Evolutionary conservation across 1,284 basidiomycete species (phyloP), one percentile per base, ranked within the genome.

Genomic region (Tetrapyrgos nigripes): DNA sequence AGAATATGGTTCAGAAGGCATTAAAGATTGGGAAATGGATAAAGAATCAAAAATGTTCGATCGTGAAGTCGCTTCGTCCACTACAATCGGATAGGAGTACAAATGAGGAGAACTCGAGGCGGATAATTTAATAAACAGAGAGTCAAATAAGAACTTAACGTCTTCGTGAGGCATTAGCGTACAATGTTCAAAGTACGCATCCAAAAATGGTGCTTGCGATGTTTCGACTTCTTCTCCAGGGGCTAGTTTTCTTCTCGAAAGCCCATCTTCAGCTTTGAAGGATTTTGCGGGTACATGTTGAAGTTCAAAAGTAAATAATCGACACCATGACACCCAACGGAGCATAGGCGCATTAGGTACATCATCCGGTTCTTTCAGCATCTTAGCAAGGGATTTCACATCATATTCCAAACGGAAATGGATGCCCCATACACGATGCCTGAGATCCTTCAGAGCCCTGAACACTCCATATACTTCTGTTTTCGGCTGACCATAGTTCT

Each of bases 341-440:
- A 65, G 69, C 64, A 77, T 73, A 0, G 73, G 70, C 1, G 73
- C 70, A 26, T 71, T 73, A 0, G 75, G 75, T 1, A 76, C n/a
- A n/a, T n/a, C n/a, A n/a, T n/a, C n/a, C n/a, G n/a, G n/a, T n/a
- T n/a, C n/a, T n/a, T n/a, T n/a, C n/a, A n/a, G n/a, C n/a, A 76
- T 79, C 57, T 73, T 62, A n/a, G 63, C 64, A 0, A 79, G 59
- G 44, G 66, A 75, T 28, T 68, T 68, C 0, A 73, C 72, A 55
- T 79, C 74, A n/a, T 70, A 64, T 21, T 78, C 73, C 0, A 79
- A 50, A 1, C 60, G 40, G 55, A 79, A 73, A 31, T 68, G 64
- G 1, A 72, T 55, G n/a, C 74, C 75, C 66, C 70, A 73, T 8
- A 78, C 53, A 0, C 65, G 49, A 56, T 73, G 66, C 0, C 68